These are phyloP conservation scores for Dictyostelium brefeldianum DNA, from an alignment of 78 protist species.

Conservation along the genomic window DNA sequence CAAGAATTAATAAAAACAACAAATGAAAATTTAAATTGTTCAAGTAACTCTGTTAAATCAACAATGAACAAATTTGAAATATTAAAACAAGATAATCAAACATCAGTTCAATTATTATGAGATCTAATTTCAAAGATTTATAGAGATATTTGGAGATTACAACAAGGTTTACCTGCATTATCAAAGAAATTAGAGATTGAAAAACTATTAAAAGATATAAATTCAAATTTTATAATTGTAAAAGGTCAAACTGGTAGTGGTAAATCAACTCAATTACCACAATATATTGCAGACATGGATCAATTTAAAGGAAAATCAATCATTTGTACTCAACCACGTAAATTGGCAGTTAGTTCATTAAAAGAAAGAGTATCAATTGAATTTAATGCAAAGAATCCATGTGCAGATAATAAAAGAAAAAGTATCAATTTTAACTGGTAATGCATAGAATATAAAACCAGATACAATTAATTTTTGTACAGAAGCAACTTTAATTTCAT, in stretches of 20 bases:
- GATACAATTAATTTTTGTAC: constrained; percentile 91
- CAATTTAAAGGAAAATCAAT: constrained; percentile 50
- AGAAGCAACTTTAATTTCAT: constrained; percentile 97
- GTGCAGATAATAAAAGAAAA: background rate
- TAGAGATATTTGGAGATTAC: background rate
- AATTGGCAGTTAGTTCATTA: constrained; percentile 91
- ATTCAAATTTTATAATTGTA: constrained; percentile 23
- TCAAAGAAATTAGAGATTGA: background rate
- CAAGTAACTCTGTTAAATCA: no score
- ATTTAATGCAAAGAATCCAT: constrained; percentile 53
- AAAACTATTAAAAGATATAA: background rate
- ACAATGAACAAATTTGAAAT: no score
- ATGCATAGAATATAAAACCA: constrained; percentile 24
- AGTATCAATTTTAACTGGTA: background rate
- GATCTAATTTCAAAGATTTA: background rate
- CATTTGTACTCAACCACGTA: constrained; percentile 92
- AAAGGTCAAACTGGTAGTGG: constrained; percentile 86
- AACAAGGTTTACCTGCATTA: background rate
- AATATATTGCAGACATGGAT: constrained; percentile 87
- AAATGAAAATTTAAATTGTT: no score
- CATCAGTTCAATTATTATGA: no score
- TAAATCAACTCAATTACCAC: constrained; percentile 83
- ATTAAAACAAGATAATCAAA: no score
- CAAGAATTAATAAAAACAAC: no score
- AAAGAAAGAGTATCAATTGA: constrained; percentile 92